These are phyloP conservation scores for Erythrobasidium yunnanense DNA, from an alignment of 768 basidiomycete genomes.

Conservation along the genomic window DNA sequence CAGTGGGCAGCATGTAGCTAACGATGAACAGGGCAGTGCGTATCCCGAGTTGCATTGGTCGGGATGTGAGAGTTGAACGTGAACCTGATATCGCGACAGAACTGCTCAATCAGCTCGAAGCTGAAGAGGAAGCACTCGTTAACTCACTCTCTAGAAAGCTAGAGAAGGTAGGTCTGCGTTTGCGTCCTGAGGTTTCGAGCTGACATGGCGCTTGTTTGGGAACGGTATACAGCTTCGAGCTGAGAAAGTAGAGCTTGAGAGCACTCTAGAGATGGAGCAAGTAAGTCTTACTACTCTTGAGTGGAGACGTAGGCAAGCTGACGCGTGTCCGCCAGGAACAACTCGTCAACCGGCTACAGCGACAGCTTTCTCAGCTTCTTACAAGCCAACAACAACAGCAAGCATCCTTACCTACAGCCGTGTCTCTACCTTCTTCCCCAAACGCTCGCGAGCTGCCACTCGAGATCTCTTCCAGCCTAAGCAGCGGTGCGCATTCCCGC, in stretches of 20 bases:
- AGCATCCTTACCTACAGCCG: not conserved
- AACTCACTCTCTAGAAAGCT: slow-evolving; percentile 9
- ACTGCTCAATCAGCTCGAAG: slow-evolving; percentile 10
- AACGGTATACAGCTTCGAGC: not conserved
- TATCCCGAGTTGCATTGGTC: not conserved
- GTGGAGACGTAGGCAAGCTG: not conserved
- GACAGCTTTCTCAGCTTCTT: slow-evolving; percentile 2
- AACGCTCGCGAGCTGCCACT: not conserved
- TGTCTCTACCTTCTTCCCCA: slow-evolving; percentile 1
- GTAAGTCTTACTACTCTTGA: not conserved
- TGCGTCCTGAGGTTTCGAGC: not conserved
- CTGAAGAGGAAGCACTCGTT: slow-evolving; percentile 17
- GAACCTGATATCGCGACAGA: not conserved
- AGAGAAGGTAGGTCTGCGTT: slow-evolving; percentile 3
- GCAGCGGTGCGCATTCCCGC: not conserved
- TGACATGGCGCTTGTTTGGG: not conserved
- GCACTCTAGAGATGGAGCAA: slow-evolving; percentile 18
- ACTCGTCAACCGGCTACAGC: slow-evolving; percentile 6
- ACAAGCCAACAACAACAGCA: slow-evolving; percentile 2
- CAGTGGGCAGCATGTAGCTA: too few species aligned
- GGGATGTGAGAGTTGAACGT: not conserved
- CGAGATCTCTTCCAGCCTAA: not conserved
- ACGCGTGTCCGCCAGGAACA: not conserved
- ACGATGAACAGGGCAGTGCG: not conserved
- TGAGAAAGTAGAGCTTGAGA: slow-evolving; percentile 17